phyloP scores from a whole-genome alignment of 805 yeast species.

The Saccharomycodes ludwigii region DNA sequence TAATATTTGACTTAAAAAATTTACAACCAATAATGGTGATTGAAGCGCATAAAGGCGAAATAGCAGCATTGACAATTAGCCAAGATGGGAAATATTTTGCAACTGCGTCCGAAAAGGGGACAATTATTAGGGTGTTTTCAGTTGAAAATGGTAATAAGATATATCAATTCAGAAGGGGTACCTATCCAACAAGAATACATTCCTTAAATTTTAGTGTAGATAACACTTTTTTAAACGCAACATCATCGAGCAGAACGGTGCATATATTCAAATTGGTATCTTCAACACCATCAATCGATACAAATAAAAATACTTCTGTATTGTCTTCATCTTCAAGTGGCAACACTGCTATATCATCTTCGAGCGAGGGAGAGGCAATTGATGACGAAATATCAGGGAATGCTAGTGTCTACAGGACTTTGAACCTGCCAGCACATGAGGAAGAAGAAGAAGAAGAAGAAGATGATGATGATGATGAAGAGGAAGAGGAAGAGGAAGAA shows the following conservation, averaged over 20 bases:
- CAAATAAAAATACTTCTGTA: background rate
- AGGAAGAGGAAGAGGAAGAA: slow-evolving; percentile 14
- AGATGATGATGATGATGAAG: slow-evolving; percentile 21
- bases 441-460: slow-evolving; percentile 20
- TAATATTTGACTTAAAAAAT: slow-evolving; percentile 48
- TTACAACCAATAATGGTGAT: slow-evolving; percentile 56
- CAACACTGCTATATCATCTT: too few species aligned
- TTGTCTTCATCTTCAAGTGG: slow-evolving; percentile 2
- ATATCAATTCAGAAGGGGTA: slow-evolving; percentile 67
- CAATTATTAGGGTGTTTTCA: slow-evolving; percentile 58
- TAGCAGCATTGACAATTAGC: slow-evolving; percentile 53
- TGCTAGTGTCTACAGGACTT: slow-evolving; percentile 15
- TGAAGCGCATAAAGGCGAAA: slow-evolving; percentile 60
- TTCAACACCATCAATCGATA: background rate
- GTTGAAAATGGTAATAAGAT: slow-evolving; percentile 50
- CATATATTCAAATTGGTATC: slow-evolving; percentile 67
- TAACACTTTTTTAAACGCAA: slow-evolving; percentile 62
- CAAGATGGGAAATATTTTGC: slow-evolving; percentile 56
- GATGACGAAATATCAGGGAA: too few species aligned
- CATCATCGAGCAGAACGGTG: slow-evolving; percentile 83
- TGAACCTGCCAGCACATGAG: too few species aligned
- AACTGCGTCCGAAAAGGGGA: slow-evolving; percentile 68
- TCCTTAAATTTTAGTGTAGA: slow-evolving; percentile 66
- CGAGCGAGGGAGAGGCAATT: slow-evolving; percentile 7
- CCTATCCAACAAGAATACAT: slow-evolving; percentile 70